Evolutionary conservation across 192 early-diverging fungal species (phyloP).

Genomic region (Irineochytrium annulatum): DNA sequence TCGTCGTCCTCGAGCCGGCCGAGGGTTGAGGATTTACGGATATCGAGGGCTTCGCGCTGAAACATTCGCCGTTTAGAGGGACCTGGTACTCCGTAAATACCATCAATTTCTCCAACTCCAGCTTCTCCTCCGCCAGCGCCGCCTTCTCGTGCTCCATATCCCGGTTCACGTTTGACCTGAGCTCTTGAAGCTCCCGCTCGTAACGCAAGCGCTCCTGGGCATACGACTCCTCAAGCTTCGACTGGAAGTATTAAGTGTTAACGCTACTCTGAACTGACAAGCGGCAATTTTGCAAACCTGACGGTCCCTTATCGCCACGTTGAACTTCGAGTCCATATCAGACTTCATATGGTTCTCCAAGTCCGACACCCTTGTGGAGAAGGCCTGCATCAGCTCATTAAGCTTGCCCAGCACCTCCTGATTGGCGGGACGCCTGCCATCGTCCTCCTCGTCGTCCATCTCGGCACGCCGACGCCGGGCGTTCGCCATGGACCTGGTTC

Average conservation of each 20-base stretch:
- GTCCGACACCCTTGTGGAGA: constrained; percentile 25
- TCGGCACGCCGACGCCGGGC: too few relatives aligned
- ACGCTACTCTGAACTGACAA: background rate
- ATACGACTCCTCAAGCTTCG: constrained; percentile 16
- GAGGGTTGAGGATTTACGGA: constrained; percentile 8
- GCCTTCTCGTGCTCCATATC: constrained; percentile 17
- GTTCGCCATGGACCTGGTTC: too few relatives aligned
- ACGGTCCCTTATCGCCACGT: background rate
- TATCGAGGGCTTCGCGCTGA: constrained; percentile 5
- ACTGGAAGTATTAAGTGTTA: constrained; percentile 8
- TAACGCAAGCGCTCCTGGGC: constrained; percentile 29
- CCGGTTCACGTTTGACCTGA: constrained; percentile 19
- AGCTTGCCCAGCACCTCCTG: constrained; percentile 17
- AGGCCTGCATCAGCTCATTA: constrained; percentile 13
- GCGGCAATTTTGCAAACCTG: constrained; percentile 16
- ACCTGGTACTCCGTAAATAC: background rate
- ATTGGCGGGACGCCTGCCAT: too few relatives aligned
- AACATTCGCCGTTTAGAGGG: background rate
- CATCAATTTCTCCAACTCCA: constrained; percentile 20
- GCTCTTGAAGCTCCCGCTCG: constrained; percentile 27
- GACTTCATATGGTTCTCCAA: constrained; percentile 33
- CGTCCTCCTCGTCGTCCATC: too few relatives aligned
- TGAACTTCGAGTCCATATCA: constrained; percentile 20
- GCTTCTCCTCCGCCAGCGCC: constrained; percentile 25
- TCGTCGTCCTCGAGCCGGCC: constrained; percentile 32